Base-by-base conservation (phyloP, 805 yeast genomes). In the Kuraishia piskuri region DNA sequence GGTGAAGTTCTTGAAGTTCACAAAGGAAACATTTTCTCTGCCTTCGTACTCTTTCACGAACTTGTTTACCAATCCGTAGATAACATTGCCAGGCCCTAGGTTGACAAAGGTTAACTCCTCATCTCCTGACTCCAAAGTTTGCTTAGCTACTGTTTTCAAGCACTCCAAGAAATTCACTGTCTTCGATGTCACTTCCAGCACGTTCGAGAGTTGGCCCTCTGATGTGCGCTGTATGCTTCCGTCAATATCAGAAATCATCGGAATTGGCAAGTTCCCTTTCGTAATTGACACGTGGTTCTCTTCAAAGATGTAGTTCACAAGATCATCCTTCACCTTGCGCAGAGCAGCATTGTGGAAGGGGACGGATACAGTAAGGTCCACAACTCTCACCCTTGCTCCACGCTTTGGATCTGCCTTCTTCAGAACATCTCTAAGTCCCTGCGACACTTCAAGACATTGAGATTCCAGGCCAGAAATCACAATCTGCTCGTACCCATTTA, bases 331-430 rank as follows among this genome's bases (percentile, higher is more conserved):
- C 3, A 69, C 65, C 17, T 65, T 61, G 6, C 55, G 36, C 26
- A 70, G 56, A n/a, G 67, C 48, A 7, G 68, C 63, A 53, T 66
- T 60, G 53, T 70, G 74, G 52, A 68, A 70, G 20, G 74, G 72
- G 6, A 68, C 57, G 5, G 54, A 50, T 2, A 70, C 69, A 6
- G 58, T 50, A 23, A 70, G 52, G 56, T 68, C 68, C n/a, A 66
- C 54, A 8, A 58, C 50, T 23, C 61, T 57, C 10, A 67, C 46
- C 31, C 66, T 53, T 2, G 64, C 59, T 48, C 60, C 58, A 67
- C 65, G 57, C 22, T 50, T 48, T 14, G 50, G 31, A 21, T 52
- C 53, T 8, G 12, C 21, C 40, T 31, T 12, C 14, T 31, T 31
- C 45, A 46, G 14, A 17, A 22, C 14, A 4, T 65, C 47, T 14